phyloP scores from a whole-genome alignment of 768 basidiomycete species.

The Tricholoma bakamatsutake region DNA sequence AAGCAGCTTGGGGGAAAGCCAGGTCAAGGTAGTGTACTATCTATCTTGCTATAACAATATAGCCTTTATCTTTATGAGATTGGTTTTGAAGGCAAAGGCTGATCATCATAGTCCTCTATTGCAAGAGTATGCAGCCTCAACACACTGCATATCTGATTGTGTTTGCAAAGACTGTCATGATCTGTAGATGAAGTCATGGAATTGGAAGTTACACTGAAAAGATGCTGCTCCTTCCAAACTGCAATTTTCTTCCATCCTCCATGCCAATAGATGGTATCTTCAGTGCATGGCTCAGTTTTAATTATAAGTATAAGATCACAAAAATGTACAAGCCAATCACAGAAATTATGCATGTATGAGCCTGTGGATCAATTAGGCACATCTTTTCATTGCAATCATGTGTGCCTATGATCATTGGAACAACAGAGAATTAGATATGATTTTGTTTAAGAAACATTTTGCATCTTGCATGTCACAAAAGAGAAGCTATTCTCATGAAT shows the following conservation, averaged over 20 bases:
- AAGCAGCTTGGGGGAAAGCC: too few relatives aligned
- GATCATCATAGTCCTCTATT: background rate
- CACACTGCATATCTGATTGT: background rate
- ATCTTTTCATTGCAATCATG: background rate
- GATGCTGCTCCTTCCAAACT: background rate
- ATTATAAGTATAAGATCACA: background rate
- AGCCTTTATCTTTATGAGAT: too few relatives aligned
- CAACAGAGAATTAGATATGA: too few relatives aligned
- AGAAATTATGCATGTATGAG: background rate
- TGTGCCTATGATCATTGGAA: background rate
- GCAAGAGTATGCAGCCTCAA: background rate
- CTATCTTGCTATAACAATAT: too few relatives aligned
- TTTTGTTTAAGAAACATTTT: too few relatives aligned
- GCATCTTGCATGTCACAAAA: too few relatives aligned
- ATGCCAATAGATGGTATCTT: background rate
- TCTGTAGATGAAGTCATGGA: background rate
- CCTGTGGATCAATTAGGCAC: background rate
- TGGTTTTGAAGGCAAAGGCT: too few relatives aligned
- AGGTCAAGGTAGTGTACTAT: too few relatives aligned
- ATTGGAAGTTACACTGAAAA: background rate
- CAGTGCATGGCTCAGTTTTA: background rate
- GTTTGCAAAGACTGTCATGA: background rate
- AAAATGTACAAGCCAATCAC: background rate
- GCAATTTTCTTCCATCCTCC: background rate
- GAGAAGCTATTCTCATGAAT: too few relatives aligned